Evolutionary conservation across 768 basidiomycete genomes (phyloP).

Genomic region (Naganishia friedmannii): DNA sequence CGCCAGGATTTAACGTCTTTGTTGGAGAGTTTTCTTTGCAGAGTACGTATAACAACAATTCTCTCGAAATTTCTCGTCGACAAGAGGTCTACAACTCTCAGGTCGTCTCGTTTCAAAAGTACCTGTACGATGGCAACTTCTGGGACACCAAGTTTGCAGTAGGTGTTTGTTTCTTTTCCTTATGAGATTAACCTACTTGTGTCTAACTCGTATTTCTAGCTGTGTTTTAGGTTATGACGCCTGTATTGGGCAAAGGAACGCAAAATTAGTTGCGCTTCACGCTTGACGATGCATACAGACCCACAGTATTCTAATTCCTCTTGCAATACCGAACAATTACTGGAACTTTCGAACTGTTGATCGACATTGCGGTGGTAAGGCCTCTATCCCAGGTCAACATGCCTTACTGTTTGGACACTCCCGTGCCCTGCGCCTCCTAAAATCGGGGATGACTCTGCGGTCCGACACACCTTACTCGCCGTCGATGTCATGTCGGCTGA

Average conservation of each 20-base stretch:
- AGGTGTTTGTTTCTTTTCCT: too few species aligned
- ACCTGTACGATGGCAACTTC: too few species aligned
- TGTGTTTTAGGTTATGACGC: constrained; percentile 18
- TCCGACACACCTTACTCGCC: too few species aligned
- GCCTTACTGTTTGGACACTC: too few species aligned
- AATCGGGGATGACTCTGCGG: too few species aligned
- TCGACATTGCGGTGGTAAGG: not conserved
- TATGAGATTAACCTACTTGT: constrained; percentile 3
- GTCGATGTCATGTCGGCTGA: too few species aligned
- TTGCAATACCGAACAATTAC: not conserved
- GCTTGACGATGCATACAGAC: not conserved
- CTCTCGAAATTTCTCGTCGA: constrained; percentile 5
- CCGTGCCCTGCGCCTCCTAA: too few species aligned
- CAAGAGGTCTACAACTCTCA: constrained; percentile 20
- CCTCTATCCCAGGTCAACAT: too few species aligned
- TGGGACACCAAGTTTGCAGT: too few species aligned
- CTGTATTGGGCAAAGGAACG: not conserved
- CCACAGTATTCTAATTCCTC: not conserved
- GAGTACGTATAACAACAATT: constrained; percentile 21
- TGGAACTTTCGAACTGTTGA: not conserved
- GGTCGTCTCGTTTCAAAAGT: too few species aligned
- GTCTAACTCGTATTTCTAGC: not conserved
- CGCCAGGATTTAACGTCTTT: constrained; percentile 22
- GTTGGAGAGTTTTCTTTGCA: constrained; percentile 19
- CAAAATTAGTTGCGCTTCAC: not conserved